Evolutionary conservation across 2,329 filamentous ascomycete species (phyloP).

Genomic region (Alternaria hordeiaustralica): DNA sequence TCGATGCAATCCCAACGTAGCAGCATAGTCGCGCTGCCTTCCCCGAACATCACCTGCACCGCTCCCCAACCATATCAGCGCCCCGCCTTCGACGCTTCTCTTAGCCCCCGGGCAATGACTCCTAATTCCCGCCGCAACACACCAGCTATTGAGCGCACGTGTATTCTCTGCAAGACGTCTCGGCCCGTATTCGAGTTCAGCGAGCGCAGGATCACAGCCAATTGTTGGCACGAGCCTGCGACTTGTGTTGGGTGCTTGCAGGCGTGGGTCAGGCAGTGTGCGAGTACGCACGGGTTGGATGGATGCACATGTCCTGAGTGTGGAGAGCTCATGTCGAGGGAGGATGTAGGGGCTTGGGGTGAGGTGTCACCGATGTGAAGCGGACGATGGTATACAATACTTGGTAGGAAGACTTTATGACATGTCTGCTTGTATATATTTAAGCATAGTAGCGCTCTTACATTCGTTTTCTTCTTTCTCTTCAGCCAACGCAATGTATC

Average conservation of each 20-base stretch:
- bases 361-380: constrained; percentile 10
- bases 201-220: constrained; percentile 26
- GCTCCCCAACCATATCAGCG: constrained; percentile 8
- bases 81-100: not conserved
- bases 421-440: not conserved
- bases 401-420: not conserved
- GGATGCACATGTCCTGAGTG: constrained; percentile 41
- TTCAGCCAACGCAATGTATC: not conserved
- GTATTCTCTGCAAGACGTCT: constrained; percentile 35
- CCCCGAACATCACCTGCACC: constrained; percentile 9
- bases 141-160: constrained; percentile 27
- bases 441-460: not conserved
- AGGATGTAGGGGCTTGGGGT: constrained; percentile 35
- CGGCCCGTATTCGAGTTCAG: constrained; percentile 30
- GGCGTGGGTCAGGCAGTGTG: constrained; percentile 31
- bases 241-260: constrained; percentile 38
- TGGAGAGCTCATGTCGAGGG: constrained; percentile 29
- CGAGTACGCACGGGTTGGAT: constrained; percentile 24
- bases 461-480: constrained; percentile 3
- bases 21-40: not conserved
- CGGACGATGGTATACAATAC: not conserved
- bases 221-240: constrained; percentile 39
- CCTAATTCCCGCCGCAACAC: constrained; percentile 24
- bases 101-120: constrained; percentile 11
- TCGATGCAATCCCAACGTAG: constrained; percentile 20